phyloP scores from a whole-genome alignment of 78 protist species.

The Guillardia theta region DNA sequence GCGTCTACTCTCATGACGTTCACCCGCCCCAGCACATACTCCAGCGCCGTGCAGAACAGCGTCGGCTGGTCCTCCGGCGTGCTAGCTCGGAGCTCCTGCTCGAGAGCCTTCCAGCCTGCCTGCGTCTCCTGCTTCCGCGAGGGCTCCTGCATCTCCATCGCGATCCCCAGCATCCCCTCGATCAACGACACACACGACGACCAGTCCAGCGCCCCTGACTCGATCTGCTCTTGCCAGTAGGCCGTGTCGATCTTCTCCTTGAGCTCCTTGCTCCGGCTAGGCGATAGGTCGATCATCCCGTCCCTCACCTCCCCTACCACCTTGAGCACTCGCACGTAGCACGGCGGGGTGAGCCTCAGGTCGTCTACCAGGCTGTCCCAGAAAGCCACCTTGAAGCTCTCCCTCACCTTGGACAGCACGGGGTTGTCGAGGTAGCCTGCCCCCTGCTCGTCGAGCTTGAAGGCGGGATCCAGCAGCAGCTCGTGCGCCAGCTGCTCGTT shows the following conservation, averaged over 20 bases:
- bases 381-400: not conserved
- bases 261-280: not conserved
- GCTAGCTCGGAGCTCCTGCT: too few relatives aligned
- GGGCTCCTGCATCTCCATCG: not conserved
- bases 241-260: not conserved
- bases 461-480: not conserved
- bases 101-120: not conserved
- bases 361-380: not conserved
- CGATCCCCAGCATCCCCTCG: not conserved
- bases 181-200: not conserved
- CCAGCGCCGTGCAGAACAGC: not conserved
- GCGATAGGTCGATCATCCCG: not conserved
- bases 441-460: not conserved
- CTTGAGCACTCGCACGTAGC: not conserved
- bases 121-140: not conserved
- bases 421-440: not conserved
- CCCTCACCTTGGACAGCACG: not conserved
- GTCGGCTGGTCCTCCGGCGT: not conserved
- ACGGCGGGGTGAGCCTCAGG: not conserved
- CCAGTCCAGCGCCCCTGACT: not conserved
- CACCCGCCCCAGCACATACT: not conserved
- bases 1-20: not conserved
- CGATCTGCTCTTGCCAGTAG: not conserved
- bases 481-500: constrained; percentile 15
- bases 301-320: not conserved